Base-by-base conservation (phyloP, 345 rosid genomes). In the Salix koriyanagi region DNA sequence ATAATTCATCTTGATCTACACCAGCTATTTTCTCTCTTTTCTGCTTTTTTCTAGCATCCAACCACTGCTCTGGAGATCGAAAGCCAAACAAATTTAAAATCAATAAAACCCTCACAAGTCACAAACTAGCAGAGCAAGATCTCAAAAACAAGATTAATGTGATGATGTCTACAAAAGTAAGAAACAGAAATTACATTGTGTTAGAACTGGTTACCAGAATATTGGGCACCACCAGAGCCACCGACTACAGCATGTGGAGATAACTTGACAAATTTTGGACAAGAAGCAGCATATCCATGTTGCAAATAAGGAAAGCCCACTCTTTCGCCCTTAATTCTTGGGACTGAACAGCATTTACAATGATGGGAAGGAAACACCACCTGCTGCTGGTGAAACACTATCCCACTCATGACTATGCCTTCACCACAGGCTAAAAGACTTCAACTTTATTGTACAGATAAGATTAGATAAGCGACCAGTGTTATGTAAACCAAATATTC, bases 1-100 rank as follows among this genome's bases (percentile, higher is more conserved):
- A 28, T 44, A 88, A 69, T 50, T 91, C 91, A 79, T 93, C 93
- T 75, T 95, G 97, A 65, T 91, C 97, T 73, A 89, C 61, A 32
- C 84, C 94, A n/a, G 90, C 88, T 4, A 82, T 78, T 26, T 78
- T 83, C 86, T 79, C 87, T 68, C 76, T 84, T 76, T 79, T 83
- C 69, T 73, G 71, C 85, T 84, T 77, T 16, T 15, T 70, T 74
- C 81, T 77, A 2, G 66, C 77, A 75, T 80, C 92, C 74, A 83
- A 48, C 83, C 76, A 81, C 76, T 86, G 85, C 67, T 83, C 97
- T 91, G 86, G 19, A 39, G 62, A 69, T 37, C 15, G 9, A 4
- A 46, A 9, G 37, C 7, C 0, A 25, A 23, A 67, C 36, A 50
- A 0, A 6, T 19, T 23, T 6, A 36, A 1, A 61, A 26, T 2